Evolutionary conservation across 148 eudicot genomes (phyloP).

Genomic region (Limonium bicolor): DNA sequence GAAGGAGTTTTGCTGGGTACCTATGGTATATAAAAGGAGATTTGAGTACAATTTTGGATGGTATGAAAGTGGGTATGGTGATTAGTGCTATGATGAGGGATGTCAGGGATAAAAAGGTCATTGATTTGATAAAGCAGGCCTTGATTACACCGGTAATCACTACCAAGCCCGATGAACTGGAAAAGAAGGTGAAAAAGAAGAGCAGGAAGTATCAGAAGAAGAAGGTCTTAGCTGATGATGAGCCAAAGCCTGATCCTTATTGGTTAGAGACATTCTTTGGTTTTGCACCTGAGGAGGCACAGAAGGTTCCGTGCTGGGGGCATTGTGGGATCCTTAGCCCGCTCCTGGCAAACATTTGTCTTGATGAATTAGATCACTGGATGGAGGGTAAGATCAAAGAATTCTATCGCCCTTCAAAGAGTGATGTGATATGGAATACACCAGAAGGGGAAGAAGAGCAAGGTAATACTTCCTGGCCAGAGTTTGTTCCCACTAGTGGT

Average conservation of each 20-base stretch:
- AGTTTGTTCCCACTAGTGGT: conserved; percentile 93
- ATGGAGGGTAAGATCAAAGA: conserved; percentile 84
- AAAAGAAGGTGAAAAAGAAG: conserved; percentile 48
- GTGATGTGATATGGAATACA: conserved; percentile 85
- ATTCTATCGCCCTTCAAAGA: conserved; percentile 65
- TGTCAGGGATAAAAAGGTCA: conserved; percentile 81
- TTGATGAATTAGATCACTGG: conserved; percentile 83
- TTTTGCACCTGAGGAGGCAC: conserved; percentile 94
- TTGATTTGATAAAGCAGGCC: conserved; percentile 76
- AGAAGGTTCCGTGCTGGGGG: conserved; percentile 73
- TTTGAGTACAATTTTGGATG: conserved; percentile 76
- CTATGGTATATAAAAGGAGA: conserved; percentile 92
- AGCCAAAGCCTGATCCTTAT: conserved; percentile 91
- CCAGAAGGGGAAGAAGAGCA: conserved; percentile 84
- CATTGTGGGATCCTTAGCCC: conserved; percentile 93
- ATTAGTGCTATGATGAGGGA: conserved; percentile 72
- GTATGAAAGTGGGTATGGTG: conserved; percentile 85
- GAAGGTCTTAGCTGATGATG: conserved; percentile 76
- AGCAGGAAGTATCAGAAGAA: conserved; percentile 87
- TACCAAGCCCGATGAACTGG: conserved; percentile 27
- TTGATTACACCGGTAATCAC: conserved; percentile 67
- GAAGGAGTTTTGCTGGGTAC: conserved; percentile 88
- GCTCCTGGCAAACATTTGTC: conserved; percentile 54
- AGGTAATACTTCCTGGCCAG: conserved; percentile 97
- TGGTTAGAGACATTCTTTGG: conserved; percentile 84